Evolutionary conservation across 345 rosid genomes (phyloP).

Genomic region (Corchorus capsularis): DNA sequence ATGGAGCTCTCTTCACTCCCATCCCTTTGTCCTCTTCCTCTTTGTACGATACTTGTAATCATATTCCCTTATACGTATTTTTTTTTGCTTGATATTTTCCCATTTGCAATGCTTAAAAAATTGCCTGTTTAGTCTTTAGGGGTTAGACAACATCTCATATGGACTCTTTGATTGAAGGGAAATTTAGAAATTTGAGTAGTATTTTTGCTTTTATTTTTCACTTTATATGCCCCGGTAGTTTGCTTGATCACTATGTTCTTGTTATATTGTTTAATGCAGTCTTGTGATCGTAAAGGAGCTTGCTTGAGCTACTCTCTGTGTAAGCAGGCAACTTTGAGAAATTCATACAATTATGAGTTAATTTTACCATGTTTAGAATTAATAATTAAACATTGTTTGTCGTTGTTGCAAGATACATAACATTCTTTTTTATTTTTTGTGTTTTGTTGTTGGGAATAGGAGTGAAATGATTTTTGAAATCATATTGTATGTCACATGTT

Average conservation of each 20-base stretch:
- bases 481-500: not conserved
- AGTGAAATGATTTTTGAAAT: slow-evolving; percentile 5
- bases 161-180: not conserved
- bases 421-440: not conserved
- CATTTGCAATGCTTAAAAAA: not conserved
- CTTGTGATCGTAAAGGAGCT: slow-evolving; percentile 31
- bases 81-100: not conserved
- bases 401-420: not conserved
- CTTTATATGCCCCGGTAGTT: not conserved
- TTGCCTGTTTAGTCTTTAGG: too few relatives aligned
- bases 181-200: not conserved
- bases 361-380: slow-evolving; percentile 20
- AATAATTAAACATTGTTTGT: not conserved
- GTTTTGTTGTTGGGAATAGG: not conserved
- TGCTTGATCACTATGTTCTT: slow-evolving; percentile 14
- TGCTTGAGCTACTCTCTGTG: slow-evolving; percentile 24
- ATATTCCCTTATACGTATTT: not conserved
- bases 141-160: not conserved
- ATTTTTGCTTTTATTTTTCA: not conserved
- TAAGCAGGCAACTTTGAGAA: slow-evolving; percentile 27
- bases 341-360: slow-evolving; percentile 47
- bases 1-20: slow-evolving; percentile 56
- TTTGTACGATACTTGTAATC: slow-evolving; percentile 29
- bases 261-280: slow-evolving; percentile 39
- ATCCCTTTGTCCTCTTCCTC: slow-evolving; percentile 30